Percentiles rank a stretch among this genome's conserved stretches.
Evolutionary conservation across 1,284 basidiomycete species (phyloP).

Genomic region (Cryptococcus wingfieldii): DNA sequence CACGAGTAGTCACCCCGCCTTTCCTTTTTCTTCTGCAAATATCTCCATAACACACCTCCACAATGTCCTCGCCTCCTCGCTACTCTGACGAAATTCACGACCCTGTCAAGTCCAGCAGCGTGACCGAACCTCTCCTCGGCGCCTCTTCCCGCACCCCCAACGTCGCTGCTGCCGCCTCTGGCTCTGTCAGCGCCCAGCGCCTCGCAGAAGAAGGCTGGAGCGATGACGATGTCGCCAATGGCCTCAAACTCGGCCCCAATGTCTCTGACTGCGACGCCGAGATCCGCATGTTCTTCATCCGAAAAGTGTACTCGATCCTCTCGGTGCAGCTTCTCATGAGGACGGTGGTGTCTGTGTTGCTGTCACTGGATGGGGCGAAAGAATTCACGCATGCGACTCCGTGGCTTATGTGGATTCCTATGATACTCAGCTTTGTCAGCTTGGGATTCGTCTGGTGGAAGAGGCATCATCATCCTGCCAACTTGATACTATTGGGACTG

Average conservation of each 20-base stretch:
- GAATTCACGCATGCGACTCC: constrained; percentile 40
- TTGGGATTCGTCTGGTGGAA: constrained; percentile 47
- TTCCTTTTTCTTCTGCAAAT: background rate
- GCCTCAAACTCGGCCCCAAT: constrained; percentile 47
- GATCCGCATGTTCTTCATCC: constrained; percentile 47
- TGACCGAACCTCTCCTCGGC: constrained; percentile 7
- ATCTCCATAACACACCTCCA: background rate
- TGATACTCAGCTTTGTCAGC: constrained; percentile 44
- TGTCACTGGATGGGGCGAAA: constrained; percentile 30
- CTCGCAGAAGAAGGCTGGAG: constrained; percentile 43
- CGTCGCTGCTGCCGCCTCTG: constrained; percentile 28
- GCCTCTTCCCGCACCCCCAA: constrained; percentile 14
- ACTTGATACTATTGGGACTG: constrained; percentile 52
- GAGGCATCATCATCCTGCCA: constrained; percentile 49
- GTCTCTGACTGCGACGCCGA: constrained; percentile 47
- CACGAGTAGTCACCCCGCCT: no score
- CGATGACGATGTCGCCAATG: constrained; percentile 41
- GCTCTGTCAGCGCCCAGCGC: constrained; percentile 26
- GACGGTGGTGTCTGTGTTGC: constrained; percentile 24
- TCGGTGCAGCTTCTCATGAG: constrained; percentile 44
- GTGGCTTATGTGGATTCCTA: constrained; percentile 46
- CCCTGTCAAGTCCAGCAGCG: constrained; percentile 3
- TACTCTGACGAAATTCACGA: constrained; percentile 10
- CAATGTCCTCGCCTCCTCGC: constrained; percentile 14
- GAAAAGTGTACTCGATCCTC: constrained; percentile 47